Base-by-base conservation (phyloP, 2,329 filamentous ascomycete species). In the Colletotrichum lindemuthianum region DNA sequence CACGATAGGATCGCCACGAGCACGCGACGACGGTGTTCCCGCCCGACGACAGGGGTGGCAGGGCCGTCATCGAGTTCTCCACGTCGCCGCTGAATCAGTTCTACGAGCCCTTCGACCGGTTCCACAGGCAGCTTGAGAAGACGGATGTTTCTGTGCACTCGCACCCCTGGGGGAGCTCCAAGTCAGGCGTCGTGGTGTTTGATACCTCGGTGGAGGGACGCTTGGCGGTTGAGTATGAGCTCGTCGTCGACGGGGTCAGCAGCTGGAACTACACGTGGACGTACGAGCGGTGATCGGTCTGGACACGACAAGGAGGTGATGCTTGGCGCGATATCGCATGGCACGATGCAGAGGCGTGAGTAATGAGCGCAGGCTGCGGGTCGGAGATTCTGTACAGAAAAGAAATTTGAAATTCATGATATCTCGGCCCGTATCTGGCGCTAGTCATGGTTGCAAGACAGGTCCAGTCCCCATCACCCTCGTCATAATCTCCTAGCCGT, bases 41-140 rank as follows among this genome's bases (percentile, higher is more conserved):
- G 15, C 59, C 81, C 67, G 79, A 68, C 12, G 78, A 75, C 72
- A 76, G 76, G 0, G 59, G 73, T 2, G 74, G 72, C 8, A 76
- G 76, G 3, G 74, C 78, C 0, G 82, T 90, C 5, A 86, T 90
- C 65, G 89, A 91, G 70, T 91, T 90, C 75, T 87, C 84, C 63
- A 87, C 86, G 2, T 87, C 85, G 6, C 89, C 89, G 2, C 70
- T 91, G 57, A 88, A 82, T 69, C 90, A 90, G 86, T 91, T 91
- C 72, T 91, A 90, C 70, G 77, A 91, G 3, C 89, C 89, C 0
- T 77, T 88, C 37, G 77, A 60, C 16, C 60, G 87, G 11, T 89
- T 87, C 5, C 91, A 90, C 72, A 77, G 78, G 58, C 87, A 90
- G 72, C 80, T 82, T 2, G 85, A 88, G 58, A 51, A 65, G 13